Evolutionary conservation across 192 early-diverging fungal genomes (phyloP).

Genomic region (Podila epicladia): DNA sequence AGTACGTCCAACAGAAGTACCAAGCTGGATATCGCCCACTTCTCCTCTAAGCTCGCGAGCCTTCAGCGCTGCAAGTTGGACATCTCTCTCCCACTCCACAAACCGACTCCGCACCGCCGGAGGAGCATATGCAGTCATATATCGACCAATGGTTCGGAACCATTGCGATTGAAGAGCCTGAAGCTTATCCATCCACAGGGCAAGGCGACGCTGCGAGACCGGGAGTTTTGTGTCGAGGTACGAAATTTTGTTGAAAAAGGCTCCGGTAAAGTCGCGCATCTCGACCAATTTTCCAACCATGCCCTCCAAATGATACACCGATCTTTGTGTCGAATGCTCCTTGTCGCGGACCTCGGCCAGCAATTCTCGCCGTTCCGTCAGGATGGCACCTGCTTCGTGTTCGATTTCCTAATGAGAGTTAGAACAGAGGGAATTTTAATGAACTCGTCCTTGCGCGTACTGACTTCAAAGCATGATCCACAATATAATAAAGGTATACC

Average conservation of each 20-base stretch:
- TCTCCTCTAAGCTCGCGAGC: conserved; percentile 35
- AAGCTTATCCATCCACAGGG: conserved; percentile 45
- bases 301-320: conserved; percentile 42
- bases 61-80: conserved; percentile 24
- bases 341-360: conserved; percentile 30
- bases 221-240: conserved; percentile 50
- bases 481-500: not conserved
- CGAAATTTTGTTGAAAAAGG: conserved; percentile 49
- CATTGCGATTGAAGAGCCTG: conserved; percentile 43
- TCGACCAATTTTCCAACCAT: conserved; percentile 45
- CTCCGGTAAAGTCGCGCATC: conserved; percentile 47
- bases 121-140: conserved; percentile 37
- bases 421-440: not conserved
- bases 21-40: conserved; percentile 15
- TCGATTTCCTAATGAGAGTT: conserved; percentile 19
- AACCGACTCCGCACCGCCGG: conserved; percentile 24
- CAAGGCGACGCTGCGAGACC: conserved; percentile 30
- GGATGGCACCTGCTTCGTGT: conserved; percentile 16
- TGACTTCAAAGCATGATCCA: not conserved
- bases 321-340: conserved; percentile 42
- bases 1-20: not conserved
- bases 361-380: conserved; percentile 20
- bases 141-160: conserved; percentile 39
- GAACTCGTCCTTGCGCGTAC: too few species aligned
- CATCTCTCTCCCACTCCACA: conserved; percentile 30